Evolutionary conservation across 225 moss, liverwort and hornwort species (phyloP), one percentile per base, ranked within the genome.

Genomic region (Physcomitrellopsis africana): DNA sequence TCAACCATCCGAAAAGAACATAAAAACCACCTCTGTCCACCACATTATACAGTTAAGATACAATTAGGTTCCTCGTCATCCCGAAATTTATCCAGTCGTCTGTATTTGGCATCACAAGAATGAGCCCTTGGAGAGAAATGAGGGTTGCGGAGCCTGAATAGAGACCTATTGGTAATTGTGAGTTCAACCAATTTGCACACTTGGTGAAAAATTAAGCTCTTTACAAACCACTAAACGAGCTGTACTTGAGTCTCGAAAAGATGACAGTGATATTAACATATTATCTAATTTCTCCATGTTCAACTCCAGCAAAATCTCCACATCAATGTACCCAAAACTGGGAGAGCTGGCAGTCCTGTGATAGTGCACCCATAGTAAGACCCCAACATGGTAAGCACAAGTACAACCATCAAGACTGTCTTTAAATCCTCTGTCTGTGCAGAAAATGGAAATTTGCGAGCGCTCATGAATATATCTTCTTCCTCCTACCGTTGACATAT

Each of bases 181-280:
- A 66, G 81, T 67, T 61, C 81, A 32, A 65, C 74, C 82, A 78
- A 58, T 55, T 63, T 51, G 75, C 76, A 41, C 63, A 63, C 43
- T 77, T 37, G 72, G 78, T 82, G 78, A 74, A 78, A 82, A 74
- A 69, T 78, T 41, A 74, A 53, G 77, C 69, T 57, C 73, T 82
- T 68, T 70, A 48, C 75, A 75, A 47, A 49, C 48, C 67, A 47
- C 32, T 22, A 14, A 20, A 61, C 32, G 51, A 29, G 60, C 60
- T 75, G 80, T 13, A 70, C 49, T 70, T 65, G 81, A 58, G 76
- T 76, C 51, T 37, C 60, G 71, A 76, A 71, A 52, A 72, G 60
- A 60, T 67, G 49, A 72, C 65, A 13, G 51, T 54, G 74, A 69
- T 70, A 63, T 55, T 56, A 77, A 69, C 73, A 68, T 77, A 58